Evolutionary conservation across 192 early-diverging fungal genomes (phyloP).

Genomic region (Podila epicladia): DNA sequence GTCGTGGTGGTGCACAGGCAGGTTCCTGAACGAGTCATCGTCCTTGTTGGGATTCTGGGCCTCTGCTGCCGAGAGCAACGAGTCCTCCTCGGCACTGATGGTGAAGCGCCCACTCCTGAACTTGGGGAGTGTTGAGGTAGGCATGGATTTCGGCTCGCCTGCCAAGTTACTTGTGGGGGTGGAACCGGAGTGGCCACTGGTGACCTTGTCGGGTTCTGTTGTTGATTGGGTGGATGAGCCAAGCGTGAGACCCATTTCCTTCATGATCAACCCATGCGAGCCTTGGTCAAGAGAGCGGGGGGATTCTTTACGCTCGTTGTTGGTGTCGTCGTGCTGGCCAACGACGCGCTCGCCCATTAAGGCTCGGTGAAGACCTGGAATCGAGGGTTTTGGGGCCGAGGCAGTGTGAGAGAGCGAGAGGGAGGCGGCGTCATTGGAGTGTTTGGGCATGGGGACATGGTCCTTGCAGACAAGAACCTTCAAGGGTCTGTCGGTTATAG

Average conservation of each 20-base stretch:
- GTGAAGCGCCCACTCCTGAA: constrained; percentile 20
- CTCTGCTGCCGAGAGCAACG: not conserved
- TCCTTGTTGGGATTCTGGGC: constrained; percentile 28
- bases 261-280: constrained; percentile 16
- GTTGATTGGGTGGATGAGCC: not conserved
- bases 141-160: not conserved
- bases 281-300: constrained; percentile 38
- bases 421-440: constrained; percentile 10
- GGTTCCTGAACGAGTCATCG: constrained; percentile 28
- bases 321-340: not conserved
- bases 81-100: not conserved
- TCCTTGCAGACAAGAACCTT: constrained; percentile 50
- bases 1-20: constrained; percentile 22
- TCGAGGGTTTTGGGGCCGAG: constrained; percentile 29
- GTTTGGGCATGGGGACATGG: constrained; percentile 39
- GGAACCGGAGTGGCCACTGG: not conserved
- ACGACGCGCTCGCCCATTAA: constrained; percentile 24
- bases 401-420: constrained; percentile 24
- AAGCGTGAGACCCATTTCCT: not conserved
- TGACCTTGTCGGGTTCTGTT: not conserved
- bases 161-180: too few relatives aligned
- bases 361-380: constrained; percentile 27
- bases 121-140: constrained; percentile 14
- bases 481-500: constrained; percentile 9
- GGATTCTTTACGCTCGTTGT: not conserved